Base-by-base conservation (phyloP, 2,329 filamentous ascomycete genomes). In the Penicillium sp. region DNA sequence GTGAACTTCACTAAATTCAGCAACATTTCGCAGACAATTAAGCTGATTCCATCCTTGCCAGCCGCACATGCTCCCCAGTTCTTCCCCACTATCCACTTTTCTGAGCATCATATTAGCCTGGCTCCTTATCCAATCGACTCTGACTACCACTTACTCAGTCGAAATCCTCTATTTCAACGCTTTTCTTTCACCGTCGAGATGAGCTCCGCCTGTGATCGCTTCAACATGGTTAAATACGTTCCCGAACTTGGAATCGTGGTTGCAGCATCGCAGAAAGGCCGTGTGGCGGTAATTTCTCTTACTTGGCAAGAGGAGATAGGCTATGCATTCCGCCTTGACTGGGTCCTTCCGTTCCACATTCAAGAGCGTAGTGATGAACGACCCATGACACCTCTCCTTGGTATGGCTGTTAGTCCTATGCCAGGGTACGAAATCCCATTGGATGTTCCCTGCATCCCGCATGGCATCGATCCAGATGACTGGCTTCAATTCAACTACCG, bases 211-310 rank as follows among this genome's bases (percentile, higher is more conserved):
- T 76, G 71, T 50, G 82, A 86, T 61, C 83, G 87, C 8, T 80
- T 88, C 40, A 88, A 86, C 70, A 84, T 87, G 80, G 76, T 82
- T 26, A 80, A 83, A 13, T 82, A 87, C 56, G 82, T 89, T 17
- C 84, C 86, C 0, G 83, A 87, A 40, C 76, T 88, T 5, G 86
- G 86, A 3, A 75, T 88, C 50, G 81, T 89, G 30, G 73, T 88
- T 28, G 77, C 86, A 2, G 87, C 82, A 0, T 84, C 83, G 1
- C 86, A 87, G 51, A 82, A 83, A 58, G 87, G 87, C 4, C 81
- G 84, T 4, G 84, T 81, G 22, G 82, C 82, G 4, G 75, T 89
- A 2, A 80, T 88, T 51, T 77, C 81, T 0, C 75, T 88, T 22
- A 86, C 84, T 3, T 70, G 75, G 63, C 70, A 74, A 38, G 61